Percentiles rank a stretch among this genome's conserved stretches.
phyloP scores from a whole-genome alignment of 257 asterid genomes.

The Penstemon eatonii region DNA sequence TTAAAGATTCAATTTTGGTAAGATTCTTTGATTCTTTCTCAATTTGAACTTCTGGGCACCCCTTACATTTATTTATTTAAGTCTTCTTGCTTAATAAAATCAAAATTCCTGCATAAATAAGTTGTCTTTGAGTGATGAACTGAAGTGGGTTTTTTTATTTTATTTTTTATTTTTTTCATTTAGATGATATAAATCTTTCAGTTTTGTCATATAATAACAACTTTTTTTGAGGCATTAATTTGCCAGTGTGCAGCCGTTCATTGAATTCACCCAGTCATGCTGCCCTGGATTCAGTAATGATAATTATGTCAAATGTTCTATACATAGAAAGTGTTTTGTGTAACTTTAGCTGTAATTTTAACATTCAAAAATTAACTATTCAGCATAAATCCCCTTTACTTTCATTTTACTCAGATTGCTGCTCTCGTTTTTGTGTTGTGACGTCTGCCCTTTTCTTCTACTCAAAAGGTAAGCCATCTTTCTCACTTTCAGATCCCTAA shows the following conservation, averaged over 20 bases:
- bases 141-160: conserved; percentile 18
- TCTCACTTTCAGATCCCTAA: conserved; percentile 25
- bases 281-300: conserved; percentile 6
- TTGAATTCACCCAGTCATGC: conserved; percentile 25
- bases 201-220: not conserved
- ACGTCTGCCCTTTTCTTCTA: conserved; percentile 8
- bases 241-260: conserved; percentile 26
- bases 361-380: not conserved
- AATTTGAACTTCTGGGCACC: conserved; percentile 26
- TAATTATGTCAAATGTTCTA: conserved; percentile 8
- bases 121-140: not conserved
- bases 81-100: not conserved
- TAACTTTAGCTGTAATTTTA: conserved; percentile 33
- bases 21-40: conserved; percentile 19
- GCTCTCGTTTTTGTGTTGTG: too few relatives aligned
- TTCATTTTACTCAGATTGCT: too few relatives aligned
- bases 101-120: too few relatives aligned
- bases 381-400: too few relatives aligned
- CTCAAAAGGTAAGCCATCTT: conserved; percentile 23
- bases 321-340: conserved; percentile 20
- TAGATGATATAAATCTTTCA: not conserved
- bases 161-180: not conserved
- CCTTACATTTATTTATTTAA: not conserved
- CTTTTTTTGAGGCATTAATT: conserved; percentile 20
- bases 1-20: conserved; percentile 11